Base-by-base conservation (phyloP, 352 stramenopile genomes). In the Phytophthora cryptogea region DNA sequence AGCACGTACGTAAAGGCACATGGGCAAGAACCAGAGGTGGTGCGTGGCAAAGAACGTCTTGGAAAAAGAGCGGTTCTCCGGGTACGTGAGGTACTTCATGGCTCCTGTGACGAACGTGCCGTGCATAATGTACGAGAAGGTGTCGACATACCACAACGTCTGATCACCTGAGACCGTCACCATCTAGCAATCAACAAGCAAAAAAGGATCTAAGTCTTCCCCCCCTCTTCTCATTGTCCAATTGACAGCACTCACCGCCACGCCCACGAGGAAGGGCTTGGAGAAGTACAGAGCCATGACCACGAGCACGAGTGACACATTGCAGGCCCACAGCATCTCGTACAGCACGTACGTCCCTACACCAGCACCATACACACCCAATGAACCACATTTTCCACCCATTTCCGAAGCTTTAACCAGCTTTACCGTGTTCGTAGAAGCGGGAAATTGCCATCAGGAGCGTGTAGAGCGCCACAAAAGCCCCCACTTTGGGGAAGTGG, bases 121-220 rank as follows among this genome's bases (percentile, higher is more conserved):
- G 20, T 69, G 88, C 46, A 95, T 43, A 4, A 89, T 31, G 49
- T 86, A 96, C 37, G 58, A 89, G 9, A 82, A 35, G 30, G 84
- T 70, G 72, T 97, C 92, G 10, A 97, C 77, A 59, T 94, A 98
- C 92, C 92, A 98, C 13, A 96, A 64, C 26, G 98, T 41, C 55
- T 98, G 94, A 65, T 98, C 91, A 35, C 97, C 94, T 13, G 89
- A 95, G 5, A 98, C 92, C 16, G 90, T 93, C 14, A 96, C 76
- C 76, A 92, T 96, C 79, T 89, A 83, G 20, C 45, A 32, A 33
- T 2, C 27, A 54, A 28, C 14, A 54, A 30, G 39, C 46, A 31
- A 27, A 31, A 27, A 27, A 17, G 10, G 16, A 13, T 37, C 13
- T 7, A 43, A 13, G 33, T 6, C 17, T 8, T 17, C 26, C 16